phyloP scores from a whole-genome alignment of 345 rosid genomes.

The Hibiscus mutabilis region DNA sequence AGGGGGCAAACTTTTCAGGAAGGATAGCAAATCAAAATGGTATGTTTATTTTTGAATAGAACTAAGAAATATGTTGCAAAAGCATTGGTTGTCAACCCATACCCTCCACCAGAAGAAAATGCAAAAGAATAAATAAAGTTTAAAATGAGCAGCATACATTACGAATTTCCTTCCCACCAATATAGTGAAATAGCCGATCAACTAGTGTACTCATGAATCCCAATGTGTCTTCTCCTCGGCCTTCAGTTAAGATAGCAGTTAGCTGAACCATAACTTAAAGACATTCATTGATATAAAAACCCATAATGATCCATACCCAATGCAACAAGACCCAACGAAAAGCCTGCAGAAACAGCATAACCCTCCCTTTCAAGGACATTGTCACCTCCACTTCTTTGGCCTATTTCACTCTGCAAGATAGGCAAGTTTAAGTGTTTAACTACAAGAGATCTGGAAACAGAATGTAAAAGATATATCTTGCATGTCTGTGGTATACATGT shows the following conservation, averaged over 20 bases:
- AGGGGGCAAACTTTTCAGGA: neutral
- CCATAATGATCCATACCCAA: constrained; percentile 50
- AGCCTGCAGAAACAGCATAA: constrained; percentile 98
- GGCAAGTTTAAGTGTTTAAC: constrained; percentile 21
- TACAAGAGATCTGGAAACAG: constrained; percentile 10
- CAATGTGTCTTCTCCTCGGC: constrained; percentile 76
- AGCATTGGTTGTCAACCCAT: neutral
- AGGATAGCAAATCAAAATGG: constrained; percentile 4
- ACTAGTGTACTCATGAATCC: constrained; percentile 74
- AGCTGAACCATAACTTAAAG: neutral
- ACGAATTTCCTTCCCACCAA: constrained; percentile 81
- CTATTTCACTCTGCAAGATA: constrained; percentile 78
- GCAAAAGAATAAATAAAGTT: constrained; percentile 18
- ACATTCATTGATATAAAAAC: constrained; percentile 9
- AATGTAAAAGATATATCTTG: neutral
- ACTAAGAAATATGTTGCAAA: constrained; percentile 5
- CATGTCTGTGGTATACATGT: too few relatives aligned
- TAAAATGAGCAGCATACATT: constrained; percentile 34
- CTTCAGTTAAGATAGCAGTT: constrained; percentile 37
- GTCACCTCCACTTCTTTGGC: constrained; percentile 96
- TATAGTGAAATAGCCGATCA: constrained; percentile 69
- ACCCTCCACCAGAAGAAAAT: constrained; percentile 8
- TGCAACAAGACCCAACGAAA: constrained; percentile 91
- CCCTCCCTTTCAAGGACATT: constrained; percentile 99
- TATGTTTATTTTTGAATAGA: constrained; percentile 11